Evolutionary conservation across 169 alveolate genomes (phyloP), one percentile per base, ranked within the genome.

Genomic region (Plasmodium adleri): DNA sequence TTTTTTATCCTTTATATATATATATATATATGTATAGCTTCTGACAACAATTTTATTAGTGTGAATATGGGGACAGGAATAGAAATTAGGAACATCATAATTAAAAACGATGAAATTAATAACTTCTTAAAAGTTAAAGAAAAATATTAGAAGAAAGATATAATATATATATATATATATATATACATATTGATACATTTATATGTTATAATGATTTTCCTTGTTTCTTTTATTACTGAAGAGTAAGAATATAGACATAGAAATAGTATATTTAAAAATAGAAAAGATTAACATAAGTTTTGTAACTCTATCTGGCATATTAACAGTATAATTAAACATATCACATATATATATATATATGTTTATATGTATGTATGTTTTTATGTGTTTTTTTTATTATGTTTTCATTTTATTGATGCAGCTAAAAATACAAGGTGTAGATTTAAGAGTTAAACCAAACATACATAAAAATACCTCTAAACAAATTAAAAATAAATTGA

Each of bases 221-320:
- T 72, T 72, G 7, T 47, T 24, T 54, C 20, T 71, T 72, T 43
- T 13, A 13, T 26, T 72, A 52, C 28, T 26, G n/a, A 76, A 76
- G 88, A 76, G 88, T 26, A 76, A 76, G 66, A 76, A 76, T 22
- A 64, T 76, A 76, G 88, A 76, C 43, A 54, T 76, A 76, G 88
- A 76, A 76, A 76, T 76, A 47, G 76, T 76, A 17, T 76, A 76
- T 56, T 76, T 76, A 54, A 76, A 76, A 76, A 76, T 76, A 12
- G 88, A 76, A 76, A 76, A 71, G 66, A 76, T 76, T 63, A 62
- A 76, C 15, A 76, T 76, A 50, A 76, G 76, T 45, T 76, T 63
- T 56, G 39, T 63, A 76, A 76, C 88, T 32, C 56, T 76, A 50
- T 76, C 88, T 22, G 88, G 88, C 52, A 43, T 76, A 15, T 39